Base-by-base conservation (phyloP, 2,329 filamentous ascomycete genomes). In the Bisporella sp. region DNA sequence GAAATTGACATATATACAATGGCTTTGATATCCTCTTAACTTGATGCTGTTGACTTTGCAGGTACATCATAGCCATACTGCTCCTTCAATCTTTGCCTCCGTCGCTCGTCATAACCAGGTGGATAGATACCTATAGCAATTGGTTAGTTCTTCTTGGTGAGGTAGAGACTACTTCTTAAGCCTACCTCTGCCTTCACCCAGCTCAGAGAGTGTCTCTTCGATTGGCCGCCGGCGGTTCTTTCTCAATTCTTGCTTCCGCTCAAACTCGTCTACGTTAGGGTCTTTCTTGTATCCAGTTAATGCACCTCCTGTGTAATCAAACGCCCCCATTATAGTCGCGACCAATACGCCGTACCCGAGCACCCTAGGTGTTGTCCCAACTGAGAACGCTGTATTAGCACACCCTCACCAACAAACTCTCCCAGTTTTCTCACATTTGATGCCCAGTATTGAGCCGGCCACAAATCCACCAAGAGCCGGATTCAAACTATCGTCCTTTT, bases 161-260 rank as follows among this genome's bases (percentile, higher is more conserved):
- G 46, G 35, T 33, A 30, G 5, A 11, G 50, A 31, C 5, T 11
- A 21, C 31, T 45, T 7, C 21, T 46, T 29, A 28, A 47, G 70
- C 68, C 57, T 75, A 87, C 84, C 84, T 77, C 84, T 75, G 61
- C 84, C 82, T 69, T 89, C 85, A 43, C 84, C 85, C 52, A 88
- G 59, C 62, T 86, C 76, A 41, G 76, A 73, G 52, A 88, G 70
- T 2, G 81, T 87, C 67, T 87, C 74, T 61, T 85, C 79, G 47
- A 82, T 73, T 42, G 82, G 78, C 60, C 76, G 73, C 67, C 82
- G 72, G 66, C 78, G 77, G 59, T 79, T 75, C 70, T 77, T 82
- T 65, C 82, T 74, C 62, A 85, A 55, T 53, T 74, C 69, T 63
- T 85, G 74, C 66, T 84, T 82, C 61, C 79, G 73, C 55, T 77